Conservation (phyloP, 345 rosid species). For the Citrus maxima region DNA sequence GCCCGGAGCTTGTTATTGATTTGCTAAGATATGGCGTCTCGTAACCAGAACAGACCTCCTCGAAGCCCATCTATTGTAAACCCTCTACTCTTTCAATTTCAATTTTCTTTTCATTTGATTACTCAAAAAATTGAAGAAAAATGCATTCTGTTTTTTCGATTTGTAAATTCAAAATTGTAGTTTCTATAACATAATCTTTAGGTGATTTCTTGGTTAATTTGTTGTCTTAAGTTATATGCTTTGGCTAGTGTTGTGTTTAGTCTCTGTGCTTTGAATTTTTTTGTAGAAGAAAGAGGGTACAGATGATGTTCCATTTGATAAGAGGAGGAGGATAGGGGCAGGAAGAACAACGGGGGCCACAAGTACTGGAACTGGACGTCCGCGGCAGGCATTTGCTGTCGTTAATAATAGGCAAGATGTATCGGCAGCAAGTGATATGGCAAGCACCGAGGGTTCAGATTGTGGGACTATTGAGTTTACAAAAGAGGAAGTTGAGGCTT, state of each 20-base stretch:
- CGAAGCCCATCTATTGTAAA: slow-evolving; percentile 66
- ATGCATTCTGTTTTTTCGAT: background rate
- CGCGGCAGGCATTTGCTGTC: slow-evolving; percentile 46
- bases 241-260: background rate
- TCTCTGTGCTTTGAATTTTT: background rate
- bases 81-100: background rate
- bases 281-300: slow-evolving; percentile 52
- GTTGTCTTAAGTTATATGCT: background rate
- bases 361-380: slow-evolving; percentile 38
- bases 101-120: slow-evolving; percentile 1
- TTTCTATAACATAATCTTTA: background rate
- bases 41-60: slow-evolving; percentile 80
- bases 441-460: slow-evolving; percentile 42
- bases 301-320: slow-evolving; percentile 58
- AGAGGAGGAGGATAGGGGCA: slow-evolving; percentile 51
- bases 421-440: slow-evolving; percentile 33
- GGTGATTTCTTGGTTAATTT: background rate
- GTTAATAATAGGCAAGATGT: slow-evolving; percentile 53
- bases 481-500: slow-evolving; percentile 70
- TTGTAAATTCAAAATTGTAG: background rate
- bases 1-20: background rate
- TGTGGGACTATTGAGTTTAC: slow-evolving; percentile 46
- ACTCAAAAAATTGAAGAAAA: background rate
- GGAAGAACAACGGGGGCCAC: slow-evolving; percentile 35
- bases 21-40: slow-evolving; percentile 45